phyloP scores from a whole-genome alignment of 176 grass and related monocot species.

The Carex parvula region DNA sequence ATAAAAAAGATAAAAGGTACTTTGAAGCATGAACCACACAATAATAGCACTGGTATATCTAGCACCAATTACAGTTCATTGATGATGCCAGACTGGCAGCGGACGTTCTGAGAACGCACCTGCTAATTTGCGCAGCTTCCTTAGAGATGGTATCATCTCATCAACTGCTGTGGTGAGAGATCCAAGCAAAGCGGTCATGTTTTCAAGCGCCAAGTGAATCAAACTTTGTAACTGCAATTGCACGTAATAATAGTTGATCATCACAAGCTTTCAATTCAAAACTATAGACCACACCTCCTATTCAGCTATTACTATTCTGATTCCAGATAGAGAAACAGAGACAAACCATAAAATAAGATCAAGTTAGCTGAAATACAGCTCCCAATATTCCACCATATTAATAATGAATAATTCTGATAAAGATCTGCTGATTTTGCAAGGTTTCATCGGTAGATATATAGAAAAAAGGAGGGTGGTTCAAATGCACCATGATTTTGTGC shows the following conservation, averaged over 20 bases:
- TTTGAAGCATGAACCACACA: constrained; percentile 22
- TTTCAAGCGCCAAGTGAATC: constrained; percentile 86
- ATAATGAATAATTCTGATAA: neutral
- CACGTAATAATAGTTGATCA: constrained; percentile 30
- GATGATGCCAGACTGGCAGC: constrained; percentile 1
- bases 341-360: neutral
- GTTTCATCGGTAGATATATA: neutral
- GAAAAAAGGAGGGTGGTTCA: neutral
- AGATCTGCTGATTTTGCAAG: neutral
- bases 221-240: constrained; percentile 77
- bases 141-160: constrained; percentile 57
- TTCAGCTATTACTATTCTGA: neutral
- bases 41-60: neutral
- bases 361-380: neutral
- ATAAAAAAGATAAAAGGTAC: neutral
- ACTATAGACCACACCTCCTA: neutral
- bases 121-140: constrained; percentile 80
- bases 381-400: neutral
- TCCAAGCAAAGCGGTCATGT: constrained; percentile 64
- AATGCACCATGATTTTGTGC: no score
- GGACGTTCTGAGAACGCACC: constrained; percentile 26
- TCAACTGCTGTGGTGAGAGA: constrained; percentile 60
- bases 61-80: neutral
- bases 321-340: neutral
- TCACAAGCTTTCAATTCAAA: constrained; percentile 26